Conservation (phyloP, 2,329 filamentous ascomycete species). For the Cercospora citrullina region DNA sequence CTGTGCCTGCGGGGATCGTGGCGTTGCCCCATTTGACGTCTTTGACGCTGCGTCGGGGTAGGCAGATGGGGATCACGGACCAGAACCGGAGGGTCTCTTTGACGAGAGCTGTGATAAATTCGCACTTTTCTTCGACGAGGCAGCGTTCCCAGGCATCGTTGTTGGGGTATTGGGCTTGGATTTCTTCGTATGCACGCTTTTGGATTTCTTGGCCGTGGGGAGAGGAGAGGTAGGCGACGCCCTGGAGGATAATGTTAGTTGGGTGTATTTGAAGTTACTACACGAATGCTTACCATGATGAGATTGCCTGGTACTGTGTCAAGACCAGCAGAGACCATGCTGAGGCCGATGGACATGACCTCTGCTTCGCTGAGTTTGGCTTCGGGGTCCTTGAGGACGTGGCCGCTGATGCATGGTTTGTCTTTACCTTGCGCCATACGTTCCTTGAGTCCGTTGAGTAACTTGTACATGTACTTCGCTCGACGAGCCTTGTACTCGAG, state of each 20-base stretch:
- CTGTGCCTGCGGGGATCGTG: conserved; percentile 71
- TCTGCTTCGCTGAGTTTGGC: conserved; percentile 71
- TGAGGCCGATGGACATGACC: conserved; percentile 76
- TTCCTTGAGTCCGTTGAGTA: conserved; percentile 62
- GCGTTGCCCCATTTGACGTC: conserved; percentile 69
- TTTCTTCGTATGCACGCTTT: conserved; percentile 66
- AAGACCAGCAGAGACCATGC: conserved; percentile 77
- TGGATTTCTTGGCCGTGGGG: conserved; percentile 69
- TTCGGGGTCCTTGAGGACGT: conserved; percentile 69
- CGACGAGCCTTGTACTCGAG: conserved; percentile 66
- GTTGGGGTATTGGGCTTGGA: conserved; percentile 68
- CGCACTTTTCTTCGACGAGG: conserved; percentile 70
- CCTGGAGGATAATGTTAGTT: conserved; percentile 33
- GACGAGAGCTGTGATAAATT: conserved; percentile 74
- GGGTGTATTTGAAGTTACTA: too few species aligned
- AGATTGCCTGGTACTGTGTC: conserved; percentile 80
- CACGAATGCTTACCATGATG: conserved; percentile 63
- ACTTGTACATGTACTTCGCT: conserved; percentile 63
- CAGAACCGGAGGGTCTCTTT: conserved; percentile 78
- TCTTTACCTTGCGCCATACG: conserved; percentile 63
- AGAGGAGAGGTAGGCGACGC: conserved; percentile 72
- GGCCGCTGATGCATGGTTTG: conserved; percentile 67
- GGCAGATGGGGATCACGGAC: conserved; percentile 75
- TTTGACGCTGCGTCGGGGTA: conserved; percentile 71
- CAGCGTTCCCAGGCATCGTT: conserved; percentile 76